These are phyloP conservation scores for Macrophomina tecta DNA, from an alignment of 2,329 filamentous ascomycete species.

Conservation along the genomic window DNA sequence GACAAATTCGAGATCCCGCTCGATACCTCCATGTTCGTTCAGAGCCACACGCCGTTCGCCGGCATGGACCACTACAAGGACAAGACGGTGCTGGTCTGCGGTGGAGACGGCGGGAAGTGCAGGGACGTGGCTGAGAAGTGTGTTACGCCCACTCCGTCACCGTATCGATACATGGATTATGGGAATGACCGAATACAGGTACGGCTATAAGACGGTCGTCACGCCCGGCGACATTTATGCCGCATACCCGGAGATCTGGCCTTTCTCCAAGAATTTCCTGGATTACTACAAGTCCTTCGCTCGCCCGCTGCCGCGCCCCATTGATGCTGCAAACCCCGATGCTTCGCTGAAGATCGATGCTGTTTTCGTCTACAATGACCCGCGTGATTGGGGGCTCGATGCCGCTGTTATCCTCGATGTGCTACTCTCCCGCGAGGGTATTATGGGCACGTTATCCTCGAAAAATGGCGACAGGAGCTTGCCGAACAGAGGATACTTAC, in stretches of 20 bases:
- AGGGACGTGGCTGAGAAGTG: constrained; percentile 72
- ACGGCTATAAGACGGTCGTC: constrained; percentile 82
- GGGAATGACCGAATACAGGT: constrained; percentile 43
- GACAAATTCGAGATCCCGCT: constrained; percentile 69
- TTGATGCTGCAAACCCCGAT: constrained; percentile 49
- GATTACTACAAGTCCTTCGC: constrained; percentile 66
- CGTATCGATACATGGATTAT: neutral
- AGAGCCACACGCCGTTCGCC: constrained; percentile 90
- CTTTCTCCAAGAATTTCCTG: constrained; percentile 70
- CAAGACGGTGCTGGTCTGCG: constrained; percentile 57
- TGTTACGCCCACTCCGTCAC: constrained; percentile 22
- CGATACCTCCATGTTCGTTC: constrained; percentile 74
- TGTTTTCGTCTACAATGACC: constrained; percentile 93
- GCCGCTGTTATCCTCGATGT: constrained; percentile 84
- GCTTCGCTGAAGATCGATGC: constrained; percentile 79
- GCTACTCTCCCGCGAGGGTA: constrained; percentile 77
- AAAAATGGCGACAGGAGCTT: constrained; percentile 71
- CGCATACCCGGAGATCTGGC: constrained; percentile 78
- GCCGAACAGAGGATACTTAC: constrained; percentile 80
- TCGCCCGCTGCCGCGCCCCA: constrained; percentile 60
- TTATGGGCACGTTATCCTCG: constrained; percentile 77
- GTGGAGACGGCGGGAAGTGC: constrained; percentile 61
- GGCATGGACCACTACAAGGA: constrained; percentile 64
- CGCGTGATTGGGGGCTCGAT: constrained; percentile 93
- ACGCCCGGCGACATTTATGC: constrained; percentile 84